Base-by-base conservation (phyloP, 495 filamentous ascomycete species). In the Collariella sp. region DNA sequence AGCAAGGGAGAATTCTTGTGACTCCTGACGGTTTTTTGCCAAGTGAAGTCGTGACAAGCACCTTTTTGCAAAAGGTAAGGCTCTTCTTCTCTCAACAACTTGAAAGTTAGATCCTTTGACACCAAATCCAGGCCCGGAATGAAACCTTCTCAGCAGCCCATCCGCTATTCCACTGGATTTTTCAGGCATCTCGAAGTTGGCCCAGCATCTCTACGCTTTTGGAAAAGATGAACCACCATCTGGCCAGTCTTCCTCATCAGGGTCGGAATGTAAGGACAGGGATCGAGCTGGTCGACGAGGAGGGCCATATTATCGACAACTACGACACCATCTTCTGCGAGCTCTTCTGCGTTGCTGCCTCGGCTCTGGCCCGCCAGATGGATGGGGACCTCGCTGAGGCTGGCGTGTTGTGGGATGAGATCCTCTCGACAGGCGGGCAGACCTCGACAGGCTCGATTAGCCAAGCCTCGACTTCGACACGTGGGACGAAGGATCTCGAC, bases 111-210 rank as follows among this genome's bases (percentile, higher is more conserved):
- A 23, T 22, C 29, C 19, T 4, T 43, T 18, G 48, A 46, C 60
- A 83, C 3, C 3, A 19, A 16, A 11, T 13, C 19, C 19, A 62
- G 78, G 83, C 81, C 2, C 84, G 86, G 55, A 79, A 87, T 49
- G 88, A 95, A 46, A 77, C 81, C 26, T 89, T 96, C 59, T 82
- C 81, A 33, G 82, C 83, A 38, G 78, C 79, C 13, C 89, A 95
- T 62, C 82, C 86, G 2, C 81, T 88, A 11, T 96, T 93, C 66
- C 81, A 89, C 26, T 95, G 90, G 90, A 79, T 89, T 43, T 94
- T 87, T 64, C 79, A 86, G 51, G 86, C 87, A 12, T 85, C 84
- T 34, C 78, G 83, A 20, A 81, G 88, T 64, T 96, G 90, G 90
- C 62, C 67, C 7, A 75, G 78, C 20, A 73, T 95, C 18, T 76